Base-by-base conservation (phyloP, 2,329 filamentous ascomycete genomes). In the Huntiella abstrusa region DNA sequence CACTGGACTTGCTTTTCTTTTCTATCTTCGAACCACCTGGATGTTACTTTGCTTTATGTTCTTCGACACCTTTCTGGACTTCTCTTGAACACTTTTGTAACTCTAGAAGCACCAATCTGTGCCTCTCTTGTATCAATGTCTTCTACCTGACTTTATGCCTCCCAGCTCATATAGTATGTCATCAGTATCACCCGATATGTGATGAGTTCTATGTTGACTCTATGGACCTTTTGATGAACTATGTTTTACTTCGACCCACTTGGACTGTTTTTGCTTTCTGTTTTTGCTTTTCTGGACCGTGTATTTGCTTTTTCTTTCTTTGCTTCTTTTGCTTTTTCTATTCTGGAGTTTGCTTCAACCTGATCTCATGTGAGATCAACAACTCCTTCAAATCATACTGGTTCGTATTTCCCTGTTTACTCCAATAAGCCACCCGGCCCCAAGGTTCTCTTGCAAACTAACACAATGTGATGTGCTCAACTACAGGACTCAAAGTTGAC, bases 401-500 rank as follows among this genome's bases (percentile, higher is more conserved):
- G 48, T 49, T 49, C 35, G 48, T 49, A 49, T 46, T 12, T 17
- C 16, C 33, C 17, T 28, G 16, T 28, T 28, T 13, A 22, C n/a
- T 35, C 28, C 17, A 16, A 16, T 5, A 10, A 38, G 39, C 39
- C 12, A 15, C 3, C 39, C 6, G 28, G 17, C 8, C 13, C 12
- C 10, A 22, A 36, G 37, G 22, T 28, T 28, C 13, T 12, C 16
- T 15, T 45, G 37, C 40, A 37, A 39, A 28, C 19, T 48, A 35
- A 48, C 38, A 33, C 16, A n/a, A 40, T 11, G 8, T 28, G 15
- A 28, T 28, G 22, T 28, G 22, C 22, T 28, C 8, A 28, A 28
- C 13, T 17, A 41, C 37, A 48, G 47, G 41, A 33, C 17, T 40
- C 47, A 48, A 48, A 48, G 47, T 48, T 48, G 47, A 41, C 22